These are phyloP conservation scores for Lachnellula hyalina DNA, from an alignment of 2,329 filamentous ascomycete genomes.

Conservation along the genomic window DNA sequence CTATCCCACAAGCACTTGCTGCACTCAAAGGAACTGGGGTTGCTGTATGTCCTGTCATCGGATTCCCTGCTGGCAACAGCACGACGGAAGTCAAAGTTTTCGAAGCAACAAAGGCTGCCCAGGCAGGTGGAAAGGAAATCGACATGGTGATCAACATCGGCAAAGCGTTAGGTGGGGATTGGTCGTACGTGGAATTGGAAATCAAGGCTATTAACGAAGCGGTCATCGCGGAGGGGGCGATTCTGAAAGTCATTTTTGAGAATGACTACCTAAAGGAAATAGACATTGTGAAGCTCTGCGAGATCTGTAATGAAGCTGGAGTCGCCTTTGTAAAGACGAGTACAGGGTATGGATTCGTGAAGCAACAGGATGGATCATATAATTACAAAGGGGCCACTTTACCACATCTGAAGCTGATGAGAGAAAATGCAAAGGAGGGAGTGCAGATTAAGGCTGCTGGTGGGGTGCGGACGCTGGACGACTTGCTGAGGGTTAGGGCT, in stretches of 20 bases:
- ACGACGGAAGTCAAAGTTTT: constrained; percentile 48
- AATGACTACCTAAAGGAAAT: constrained; percentile 49
- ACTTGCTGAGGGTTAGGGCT: constrained; percentile 49
- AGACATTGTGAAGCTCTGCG: constrained; percentile 47
- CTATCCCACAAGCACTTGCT: constrained; percentile 42
- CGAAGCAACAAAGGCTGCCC: constrained; percentile 45
- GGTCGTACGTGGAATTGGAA: constrained; percentile 50
- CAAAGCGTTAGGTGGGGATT: constrained; percentile 50
- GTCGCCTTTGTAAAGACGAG: constrained; percentile 58
- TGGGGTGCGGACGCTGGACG: constrained; percentile 52
- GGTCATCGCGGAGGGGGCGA: constrained; percentile 39
- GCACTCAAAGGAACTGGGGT: constrained; percentile 45
- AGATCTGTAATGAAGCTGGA: constrained; percentile 45
- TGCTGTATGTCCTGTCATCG: constrained; percentile 51
- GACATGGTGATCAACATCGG: constrained; percentile 59
- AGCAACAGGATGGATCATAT: constrained; percentile 46
- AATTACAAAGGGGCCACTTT: constrained; percentile 49
- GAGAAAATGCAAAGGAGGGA: constrained; percentile 35
- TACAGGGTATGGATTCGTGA: constrained; percentile 57
- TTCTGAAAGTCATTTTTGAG: constrained; percentile 58
- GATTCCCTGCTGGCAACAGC: constrained; percentile 55
- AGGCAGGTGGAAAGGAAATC: constrained; percentile 47
- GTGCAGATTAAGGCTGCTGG: constrained; percentile 55
- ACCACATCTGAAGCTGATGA: constrained; percentile 49
- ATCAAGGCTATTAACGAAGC: constrained; percentile 45